Conservation (phyloP, 2,329 filamentous ascomycete species). For the Orbilia ellipsospora region DNA sequence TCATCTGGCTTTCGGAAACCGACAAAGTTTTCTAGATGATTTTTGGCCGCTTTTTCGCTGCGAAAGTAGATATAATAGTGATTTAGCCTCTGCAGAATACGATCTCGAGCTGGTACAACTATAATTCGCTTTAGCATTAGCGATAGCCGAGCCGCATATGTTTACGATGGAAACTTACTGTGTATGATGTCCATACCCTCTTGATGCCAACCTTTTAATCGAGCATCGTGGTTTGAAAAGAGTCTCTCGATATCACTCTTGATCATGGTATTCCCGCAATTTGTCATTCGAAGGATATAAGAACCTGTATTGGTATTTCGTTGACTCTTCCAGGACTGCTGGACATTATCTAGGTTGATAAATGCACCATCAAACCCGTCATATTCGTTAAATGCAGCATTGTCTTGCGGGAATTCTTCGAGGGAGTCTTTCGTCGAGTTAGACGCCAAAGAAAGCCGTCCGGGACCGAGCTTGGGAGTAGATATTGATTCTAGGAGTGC, state of each 20-base stretch:
- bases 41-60: slow-evolving; percentile 15
- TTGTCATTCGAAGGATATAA: slow-evolving; percentile 26
- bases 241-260: slow-evolving; percentile 47
- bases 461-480: background rate
- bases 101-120: slow-evolving; percentile 26
- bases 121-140: background rate
- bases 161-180: slow-evolving; percentile 9
- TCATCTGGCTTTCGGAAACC: slow-evolving; percentile 3
- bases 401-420: background rate
- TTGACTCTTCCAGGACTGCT: slow-evolving; percentile 16
- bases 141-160: background rate
- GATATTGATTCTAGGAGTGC: slow-evolving; percentile 42
- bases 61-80: slow-evolving; percentile 46
- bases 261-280: slow-evolving; percentile 44
- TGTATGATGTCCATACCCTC: slow-evolving; percentile 21
- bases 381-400: background rate
- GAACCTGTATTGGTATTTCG: background rate
- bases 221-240: slow-evolving; percentile 43
- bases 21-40: slow-evolving; percentile 31
- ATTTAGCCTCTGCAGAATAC: slow-evolving; percentile 13
- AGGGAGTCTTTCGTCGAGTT: background rate
- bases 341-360: slow-evolving; percentile 21
- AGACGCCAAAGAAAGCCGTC: background rate
- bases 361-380: background rate
- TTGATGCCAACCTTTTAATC: slow-evolving; percentile 17